These are phyloP conservation scores for Botryobasidium botryosum DNA, from an alignment of 768 basidiomycete genomes.

Conservation along the genomic window DNA sequence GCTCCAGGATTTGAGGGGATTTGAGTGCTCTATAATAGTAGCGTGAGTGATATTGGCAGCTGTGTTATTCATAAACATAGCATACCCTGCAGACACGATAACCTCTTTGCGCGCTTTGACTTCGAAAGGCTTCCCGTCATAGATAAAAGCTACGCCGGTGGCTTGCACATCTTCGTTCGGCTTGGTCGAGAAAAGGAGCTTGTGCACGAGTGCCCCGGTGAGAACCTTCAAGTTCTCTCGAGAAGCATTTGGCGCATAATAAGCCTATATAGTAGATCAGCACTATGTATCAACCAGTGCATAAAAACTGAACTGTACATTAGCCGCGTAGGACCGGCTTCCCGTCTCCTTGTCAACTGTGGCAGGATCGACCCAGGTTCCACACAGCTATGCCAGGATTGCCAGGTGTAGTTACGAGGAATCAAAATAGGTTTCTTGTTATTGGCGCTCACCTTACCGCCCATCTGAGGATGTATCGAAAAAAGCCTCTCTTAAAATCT, in stretches of 20 bases:
- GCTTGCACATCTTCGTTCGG: constrained; percentile 18
- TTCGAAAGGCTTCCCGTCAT: constrained; percentile 18
- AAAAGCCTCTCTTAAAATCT: no score
- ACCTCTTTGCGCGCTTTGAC: constrained; percentile 26
- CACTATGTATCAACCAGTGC: no score
- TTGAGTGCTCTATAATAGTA: constrained; percentile 17
- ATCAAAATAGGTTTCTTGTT: no score
- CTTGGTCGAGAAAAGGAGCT: constrained; percentile 2
- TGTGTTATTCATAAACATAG: constrained; percentile 5
- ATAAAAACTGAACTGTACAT: background rate
- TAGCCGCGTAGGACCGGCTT: constrained; percentile 1
- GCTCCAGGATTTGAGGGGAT: constrained; percentile 5
- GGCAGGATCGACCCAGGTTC: constrained; percentile 9
- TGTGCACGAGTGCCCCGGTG: constrained; percentile 12
- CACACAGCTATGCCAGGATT: no score
- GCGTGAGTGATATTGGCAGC: constrained; percentile 16
- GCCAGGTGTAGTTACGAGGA: no score
- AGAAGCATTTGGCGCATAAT: constrained; percentile 12
- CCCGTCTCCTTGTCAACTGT: constrained; percentile 6
- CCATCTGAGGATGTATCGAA: no score
- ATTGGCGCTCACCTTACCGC: no score
- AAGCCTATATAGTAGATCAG: constrained; percentile 3
- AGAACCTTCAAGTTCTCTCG: constrained; percentile 25
- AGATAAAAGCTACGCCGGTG: constrained; percentile 22
- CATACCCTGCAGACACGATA: constrained; percentile 20